A percentile compares a stretch with the other conserved stretches of the same genome.
phyloP scores from a whole-genome alignment of 495 filamentous ascomycete species.

The Daldinia decipiens region DNA sequence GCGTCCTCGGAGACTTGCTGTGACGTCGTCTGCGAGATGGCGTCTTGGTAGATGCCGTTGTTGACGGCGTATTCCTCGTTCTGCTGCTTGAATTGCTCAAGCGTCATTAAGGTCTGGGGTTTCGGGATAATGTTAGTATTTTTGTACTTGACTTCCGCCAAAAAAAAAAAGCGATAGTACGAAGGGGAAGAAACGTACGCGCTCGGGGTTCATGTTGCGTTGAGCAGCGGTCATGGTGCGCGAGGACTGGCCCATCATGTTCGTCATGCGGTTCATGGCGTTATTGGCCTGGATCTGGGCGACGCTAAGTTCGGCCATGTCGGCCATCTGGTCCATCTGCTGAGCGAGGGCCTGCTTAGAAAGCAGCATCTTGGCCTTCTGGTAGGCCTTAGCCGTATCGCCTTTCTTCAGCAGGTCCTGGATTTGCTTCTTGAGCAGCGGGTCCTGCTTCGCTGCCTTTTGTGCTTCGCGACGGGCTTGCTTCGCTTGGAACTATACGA shows the following conservation, averaged over 20 bases:
- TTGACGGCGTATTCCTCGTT: conserved; percentile 87
- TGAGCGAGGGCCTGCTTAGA: conserved; percentile 64
- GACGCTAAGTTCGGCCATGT: conserved; percentile 63
- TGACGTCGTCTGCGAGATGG: conserved; percentile 77
- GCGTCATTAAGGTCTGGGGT: conserved; percentile 61
- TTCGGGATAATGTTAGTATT: background rate
- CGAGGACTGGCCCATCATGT: conserved; percentile 62
- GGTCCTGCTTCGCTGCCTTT: conserved; percentile 85
- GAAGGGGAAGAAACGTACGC: conserved; percentile 51
- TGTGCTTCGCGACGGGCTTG: conserved; percentile 82
- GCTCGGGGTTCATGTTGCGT: conserved; percentile 79
- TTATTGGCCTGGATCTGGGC: conserved; percentile 66
- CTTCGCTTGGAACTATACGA: conserved; percentile 79
- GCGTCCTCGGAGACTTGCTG: conserved; percentile 83
- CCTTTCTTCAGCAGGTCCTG: conserved; percentile 76
- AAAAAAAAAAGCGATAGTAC: background rate
- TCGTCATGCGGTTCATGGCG: conserved; percentile 65
- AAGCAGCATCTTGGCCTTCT: conserved; percentile 74
- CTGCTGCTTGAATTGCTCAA: conserved; percentile 84
- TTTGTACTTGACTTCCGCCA: conserved; percentile 44
- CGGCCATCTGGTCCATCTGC: conserved; percentile 65
- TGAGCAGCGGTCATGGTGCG: conserved; percentile 70
- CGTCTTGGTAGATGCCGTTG: conserved; percentile 85
- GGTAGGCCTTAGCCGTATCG: conserved; percentile 84
- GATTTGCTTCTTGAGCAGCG: conserved; percentile 81